These are phyloP conservation scores for Pseudonectria buxi DNA, from an alignment of 2,329 filamentous ascomycete species.

Conservation along the genomic window DNA sequence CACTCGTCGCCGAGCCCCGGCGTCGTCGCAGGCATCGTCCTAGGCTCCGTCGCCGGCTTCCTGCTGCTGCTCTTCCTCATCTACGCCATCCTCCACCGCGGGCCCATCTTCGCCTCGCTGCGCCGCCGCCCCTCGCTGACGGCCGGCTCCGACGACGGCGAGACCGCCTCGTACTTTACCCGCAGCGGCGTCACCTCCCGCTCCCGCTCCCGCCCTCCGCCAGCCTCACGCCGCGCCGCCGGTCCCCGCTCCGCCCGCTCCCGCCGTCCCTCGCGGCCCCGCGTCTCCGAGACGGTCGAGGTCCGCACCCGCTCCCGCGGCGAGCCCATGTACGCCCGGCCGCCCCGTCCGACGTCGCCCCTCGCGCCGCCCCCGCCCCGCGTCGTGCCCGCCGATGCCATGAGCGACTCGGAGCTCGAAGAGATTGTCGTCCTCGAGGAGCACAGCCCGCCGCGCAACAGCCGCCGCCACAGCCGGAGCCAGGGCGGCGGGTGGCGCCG, in stretches of 20 bases:
- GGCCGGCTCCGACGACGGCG: slow-evolving; percentile 3
- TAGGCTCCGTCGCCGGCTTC: slow-evolving; percentile 43
- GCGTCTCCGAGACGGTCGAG: slow-evolving; percentile 24
- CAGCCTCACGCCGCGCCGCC: slow-evolving; percentile 5
- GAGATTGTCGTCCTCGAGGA: slow-evolving; percentile 34
- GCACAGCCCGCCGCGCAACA: slow-evolving; percentile 21
- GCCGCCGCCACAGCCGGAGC: slow-evolving; percentile 14
- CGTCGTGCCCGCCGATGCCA: slow-evolving; percentile 17
- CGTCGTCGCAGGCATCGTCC: slow-evolving; percentile 37
- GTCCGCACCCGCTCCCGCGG: slow-evolving; percentile 15
- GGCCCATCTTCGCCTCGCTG: slow-evolving; percentile 22
- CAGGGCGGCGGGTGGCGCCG: slow-evolving; percentile 12
- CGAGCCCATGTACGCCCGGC: slow-evolving; percentile 21
- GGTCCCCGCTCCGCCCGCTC: slow-evolving; percentile 10
- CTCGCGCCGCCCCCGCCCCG: slow-evolving; percentile 21
- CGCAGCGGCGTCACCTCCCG: slow-evolving; percentile 13
- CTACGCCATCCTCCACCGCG: slow-evolving; percentile 42
- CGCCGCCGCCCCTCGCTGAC: slow-evolving; percentile 6
- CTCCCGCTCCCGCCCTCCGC: slow-evolving; percentile 11
- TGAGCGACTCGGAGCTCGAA: slow-evolving; percentile 27
- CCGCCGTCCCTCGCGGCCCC: no score
- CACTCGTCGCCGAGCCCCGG: slow-evolving; percentile 36
- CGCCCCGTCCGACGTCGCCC: slow-evolving; percentile 18
- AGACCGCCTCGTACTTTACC: slow-evolving; percentile 14
- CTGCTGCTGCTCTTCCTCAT: slow-evolving; percentile 46